Conservation (phyloP, 805 yeast genomes). For the Yarrowia divulgata region DNA sequence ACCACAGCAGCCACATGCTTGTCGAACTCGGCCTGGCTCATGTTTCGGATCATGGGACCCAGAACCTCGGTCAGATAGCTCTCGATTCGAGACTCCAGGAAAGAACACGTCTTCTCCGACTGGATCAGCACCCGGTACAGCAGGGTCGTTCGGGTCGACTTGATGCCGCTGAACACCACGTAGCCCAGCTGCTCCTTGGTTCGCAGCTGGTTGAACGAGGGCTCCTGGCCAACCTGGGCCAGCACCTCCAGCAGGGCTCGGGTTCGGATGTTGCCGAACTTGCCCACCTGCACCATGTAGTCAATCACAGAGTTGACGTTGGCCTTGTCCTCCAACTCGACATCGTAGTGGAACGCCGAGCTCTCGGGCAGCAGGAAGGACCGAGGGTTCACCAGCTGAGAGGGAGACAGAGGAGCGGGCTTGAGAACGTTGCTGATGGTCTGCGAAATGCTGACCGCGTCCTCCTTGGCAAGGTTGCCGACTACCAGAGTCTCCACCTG, state of each 20-base stretch:
- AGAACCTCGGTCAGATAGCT: slow-evolving; percentile 61
- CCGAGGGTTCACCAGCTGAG: slow-evolving; percentile 57
- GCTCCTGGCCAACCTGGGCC: slow-evolving; percentile 79
- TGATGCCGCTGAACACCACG: slow-evolving; percentile 81
- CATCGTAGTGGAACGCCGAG: slow-evolving; percentile 43
- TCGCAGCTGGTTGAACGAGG: slow-evolving; percentile 86
- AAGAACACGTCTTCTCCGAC: slow-evolving; percentile 78
- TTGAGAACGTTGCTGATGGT: slow-evolving; percentile 54
- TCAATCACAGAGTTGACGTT: slow-evolving; percentile 88
- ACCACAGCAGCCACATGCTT: slow-evolving; percentile 74
- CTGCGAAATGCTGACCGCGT: slow-evolving; percentile 60
- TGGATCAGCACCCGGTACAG: slow-evolving; percentile 82
- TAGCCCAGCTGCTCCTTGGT: slow-evolving; percentile 96
- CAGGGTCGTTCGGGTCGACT: slow-evolving; percentile 71
- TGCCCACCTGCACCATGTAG: slow-evolving; percentile 73
- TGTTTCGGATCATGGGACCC: slow-evolving; percentile 55
- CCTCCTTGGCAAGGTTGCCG: slow-evolving; percentile 70
- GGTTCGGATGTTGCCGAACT: slow-evolving; percentile 54
- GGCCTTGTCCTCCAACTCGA: slow-evolving; percentile 62
- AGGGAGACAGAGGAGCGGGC: slow-evolving; percentile 54
- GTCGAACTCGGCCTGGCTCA: slow-evolving; percentile 70
- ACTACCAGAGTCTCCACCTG: slow-evolving; percentile 75
- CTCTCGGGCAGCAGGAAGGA: slow-evolving; percentile 51
- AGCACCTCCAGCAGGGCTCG: slow-evolving; percentile 67
- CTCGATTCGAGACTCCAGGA: slow-evolving; percentile 77